These are phyloP conservation scores for Aspergillus niger DNA, from an alignment of 2,329 filamentous ascomycete genomes.

Conservation along the genomic window DNA sequence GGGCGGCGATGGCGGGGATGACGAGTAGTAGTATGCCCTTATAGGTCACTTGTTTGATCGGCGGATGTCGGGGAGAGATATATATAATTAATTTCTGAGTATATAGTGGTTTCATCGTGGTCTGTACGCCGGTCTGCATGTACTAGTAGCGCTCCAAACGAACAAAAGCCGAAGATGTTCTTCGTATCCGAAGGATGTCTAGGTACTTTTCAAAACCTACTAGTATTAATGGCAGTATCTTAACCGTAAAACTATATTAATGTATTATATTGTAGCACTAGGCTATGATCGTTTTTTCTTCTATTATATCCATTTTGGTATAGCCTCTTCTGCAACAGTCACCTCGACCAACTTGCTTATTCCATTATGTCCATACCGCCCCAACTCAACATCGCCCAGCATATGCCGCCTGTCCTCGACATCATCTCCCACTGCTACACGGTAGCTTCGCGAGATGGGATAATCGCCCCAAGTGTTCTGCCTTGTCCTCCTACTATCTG, in stretches of 20 bases:
- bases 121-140: too few species aligned
- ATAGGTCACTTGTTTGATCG: too few species aligned
- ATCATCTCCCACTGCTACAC: neutral
- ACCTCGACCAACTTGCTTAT: neutral
- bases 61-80: neutral
- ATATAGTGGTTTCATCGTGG: neutral
- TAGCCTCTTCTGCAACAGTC: neutral
- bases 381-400: neutral
- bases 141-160: too few species aligned
- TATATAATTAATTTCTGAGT: neutral
- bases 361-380: neutral
- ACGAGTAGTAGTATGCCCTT: neutral
- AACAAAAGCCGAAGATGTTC: too few species aligned
- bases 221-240: too few species aligned
- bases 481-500: neutral
- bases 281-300: neutral
- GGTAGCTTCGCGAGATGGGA: neutral
- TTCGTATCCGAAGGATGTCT: too few species aligned
- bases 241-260: too few species aligned
- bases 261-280: too few species aligned
- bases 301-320: neutral
- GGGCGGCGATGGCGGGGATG: neutral
- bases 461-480: neutral
- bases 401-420: neutral
- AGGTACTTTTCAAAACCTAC: too few species aligned